Evolutionary conservation across 2,329 filamentous ascomycete genomes (phyloP), one percentile per base, ranked within the genome.

Genomic region (Pezicula carpinea): DNA sequence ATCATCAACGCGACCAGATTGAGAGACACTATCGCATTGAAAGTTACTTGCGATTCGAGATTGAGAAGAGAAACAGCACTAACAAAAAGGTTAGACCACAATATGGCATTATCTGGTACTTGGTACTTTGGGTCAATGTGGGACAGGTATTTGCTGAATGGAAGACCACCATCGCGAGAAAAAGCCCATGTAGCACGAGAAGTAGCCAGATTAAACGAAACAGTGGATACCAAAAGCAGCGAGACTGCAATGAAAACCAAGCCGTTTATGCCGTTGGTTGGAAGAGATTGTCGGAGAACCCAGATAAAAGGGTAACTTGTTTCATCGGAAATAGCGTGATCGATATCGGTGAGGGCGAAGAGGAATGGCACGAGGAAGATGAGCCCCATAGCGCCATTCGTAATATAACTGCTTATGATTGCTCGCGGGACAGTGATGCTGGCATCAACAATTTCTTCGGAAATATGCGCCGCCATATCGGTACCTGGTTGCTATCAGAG

Each of bases 11-110:
- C 68, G 21, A 65, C 69, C 36, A 75, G 65, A 36, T 70, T 69
- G 17, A 78, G 64, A 3, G 72, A 75, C 11, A 72, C 67, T 47
- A 77, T 69, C 44, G 71, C 72, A 53, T 76, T 73, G 58, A 77
- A 74, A 6, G 73, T 75, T 2, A 68, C 67, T 2, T 66, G 59
- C 10, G 69, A 75, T 33, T 71, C 74, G 49, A 76, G 69, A 59
- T 73, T 74, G 63, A 76, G 76, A 14, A 50, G 40, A 18, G 48
- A 50, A 15, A 48, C 14, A 10, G 44, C 21, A 23, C 43, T 44
- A 26, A 39, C 40, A 23, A 50, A 39, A 11, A 39, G n/a, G 36
- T 34, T 43, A 23, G 45, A 39, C 19, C 44, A 17, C 21, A 40
- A 38, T n/a, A 50, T 39, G 5, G 70, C 58, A 48, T 65, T 66